phyloP scores from a whole-genome alignment of 192 early-diverging fungal species.

The Coemansia sp. region DNA sequence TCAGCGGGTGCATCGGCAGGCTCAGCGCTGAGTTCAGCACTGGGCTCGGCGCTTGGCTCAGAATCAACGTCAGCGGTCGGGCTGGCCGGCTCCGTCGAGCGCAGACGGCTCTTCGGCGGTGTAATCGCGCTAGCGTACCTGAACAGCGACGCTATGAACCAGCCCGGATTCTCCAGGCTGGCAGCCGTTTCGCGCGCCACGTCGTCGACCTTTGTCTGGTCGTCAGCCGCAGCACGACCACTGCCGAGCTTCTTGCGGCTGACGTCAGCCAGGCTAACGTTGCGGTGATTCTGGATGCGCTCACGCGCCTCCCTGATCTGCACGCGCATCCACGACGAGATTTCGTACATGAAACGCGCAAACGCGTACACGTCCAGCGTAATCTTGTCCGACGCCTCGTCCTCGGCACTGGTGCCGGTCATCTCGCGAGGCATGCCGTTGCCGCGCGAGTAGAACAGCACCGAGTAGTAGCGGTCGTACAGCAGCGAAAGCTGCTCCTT shows the following conservation, averaged over 20 bases:
- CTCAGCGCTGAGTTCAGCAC: not conserved
- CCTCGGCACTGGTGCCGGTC: not conserved
- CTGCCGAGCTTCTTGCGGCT: slow-evolving; percentile 6
- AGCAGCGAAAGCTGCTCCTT: slow-evolving; percentile 84
- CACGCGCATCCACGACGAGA: slow-evolving; percentile 66
- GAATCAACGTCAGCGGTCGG: not conserved
- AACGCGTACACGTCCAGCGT: slow-evolving; percentile 71
- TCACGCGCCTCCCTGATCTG: slow-evolving; percentile 50
- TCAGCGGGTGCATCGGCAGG: not conserved
- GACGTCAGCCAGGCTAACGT: slow-evolving; percentile 24
- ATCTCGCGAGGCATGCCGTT: not conserved
- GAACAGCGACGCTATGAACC: slow-evolving; percentile 52
- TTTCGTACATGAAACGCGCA: slow-evolving; percentile 70
- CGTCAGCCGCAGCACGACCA: not conserved
- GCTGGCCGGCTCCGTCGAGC: not conserved
- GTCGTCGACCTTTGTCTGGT: slow-evolving; percentile 22
- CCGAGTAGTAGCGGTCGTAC: slow-evolving; percentile 87
- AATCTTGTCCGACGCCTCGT: slow-evolving; percentile 38
- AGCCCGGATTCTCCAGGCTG: slow-evolving; percentile 50
- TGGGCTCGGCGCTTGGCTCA: slow-evolving; percentile 9
- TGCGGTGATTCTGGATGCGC: slow-evolving; percentile 43
- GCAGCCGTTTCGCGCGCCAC: slow-evolving; percentile 27
- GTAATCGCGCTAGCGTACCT: slow-evolving; percentile 34
- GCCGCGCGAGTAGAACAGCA: slow-evolving; percentile 62
- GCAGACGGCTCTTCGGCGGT: slow-evolving; percentile 34